Evolutionary conservation across 169 alveolate genomes (phyloP).

Genomic region (Plasmodium coatneyi): DNA sequence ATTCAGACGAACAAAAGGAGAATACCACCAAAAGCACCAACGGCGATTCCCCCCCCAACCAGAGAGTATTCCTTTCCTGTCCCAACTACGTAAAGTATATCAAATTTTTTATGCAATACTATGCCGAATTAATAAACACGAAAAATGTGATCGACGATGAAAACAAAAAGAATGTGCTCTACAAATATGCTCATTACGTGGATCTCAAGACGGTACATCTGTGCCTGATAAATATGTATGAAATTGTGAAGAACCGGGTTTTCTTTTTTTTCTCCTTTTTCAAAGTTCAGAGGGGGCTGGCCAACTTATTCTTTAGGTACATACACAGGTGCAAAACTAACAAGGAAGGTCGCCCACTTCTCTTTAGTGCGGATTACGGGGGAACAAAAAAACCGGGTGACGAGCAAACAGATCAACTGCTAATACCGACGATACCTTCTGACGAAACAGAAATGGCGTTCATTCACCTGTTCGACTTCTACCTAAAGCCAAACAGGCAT

Average conservation of each 20-base stretch:
- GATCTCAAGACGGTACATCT: conserved; percentile 44
- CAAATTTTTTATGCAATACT: conserved; percentile 28
- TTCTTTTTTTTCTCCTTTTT: conserved; percentile 60
- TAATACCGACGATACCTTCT: background rate
- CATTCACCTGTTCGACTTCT: conserved; percentile 36
- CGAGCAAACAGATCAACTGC: background rate
- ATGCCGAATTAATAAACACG: conserved; percentile 52
- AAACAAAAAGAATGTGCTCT: conserved; percentile 36
- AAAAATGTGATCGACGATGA: conserved; percentile 47
- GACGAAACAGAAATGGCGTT: conserved; percentile 10
- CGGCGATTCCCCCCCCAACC: background rate
- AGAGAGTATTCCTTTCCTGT: conserved; percentile 29
- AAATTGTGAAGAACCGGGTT: conserved; percentile 51
- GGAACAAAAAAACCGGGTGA: background rate
- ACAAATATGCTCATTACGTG: conserved; percentile 54
- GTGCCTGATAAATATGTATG: conserved; percentile 47
- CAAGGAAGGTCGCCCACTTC: background rate
- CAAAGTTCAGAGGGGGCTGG: conserved; percentile 37
- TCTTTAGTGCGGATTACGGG: background rate
- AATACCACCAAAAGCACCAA: background rate
- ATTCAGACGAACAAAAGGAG: background rate
- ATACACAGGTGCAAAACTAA: conserved; percentile 28
- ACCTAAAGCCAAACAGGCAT: conserved; percentile 1
- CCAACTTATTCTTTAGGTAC: conserved; percentile 49
- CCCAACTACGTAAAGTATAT: conserved; percentile 60